Conservation (phyloP, 2,329 filamentous ascomycete species). For the Onygenales sp. region DNA sequence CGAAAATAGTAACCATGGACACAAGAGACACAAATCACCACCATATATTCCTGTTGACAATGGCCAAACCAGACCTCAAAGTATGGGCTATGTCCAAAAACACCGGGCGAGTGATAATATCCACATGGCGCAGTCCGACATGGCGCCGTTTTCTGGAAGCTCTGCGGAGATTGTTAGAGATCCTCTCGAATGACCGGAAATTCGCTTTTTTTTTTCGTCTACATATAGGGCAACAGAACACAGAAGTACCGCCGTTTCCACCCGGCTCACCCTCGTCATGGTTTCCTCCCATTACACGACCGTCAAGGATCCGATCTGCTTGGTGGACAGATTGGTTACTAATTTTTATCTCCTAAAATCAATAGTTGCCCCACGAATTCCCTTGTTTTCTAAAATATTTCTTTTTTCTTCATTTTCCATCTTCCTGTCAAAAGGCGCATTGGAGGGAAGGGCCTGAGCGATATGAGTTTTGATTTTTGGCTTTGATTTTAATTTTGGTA, state of each 20-base stretch:
- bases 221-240: neutral
- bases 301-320: too few species aligned
- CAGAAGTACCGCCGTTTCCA: neutral
- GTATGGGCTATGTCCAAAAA: constrained; percentile 41
- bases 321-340: constrained; percentile 7
- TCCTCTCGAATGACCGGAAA: constrained; percentile 6
- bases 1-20: constrained; percentile 9
- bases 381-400: neutral
- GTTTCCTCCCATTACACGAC: too few species aligned
- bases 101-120: constrained; percentile 41
- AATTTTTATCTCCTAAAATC: constrained; percentile 13
- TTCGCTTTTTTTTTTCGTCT: constrained; percentile 2
- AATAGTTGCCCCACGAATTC: constrained; percentile 2
- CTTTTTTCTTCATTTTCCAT: neutral
- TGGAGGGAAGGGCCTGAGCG: neutral
- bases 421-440: constrained; percentile 4
- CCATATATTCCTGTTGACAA: constrained; percentile 12
- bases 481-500: neutral
- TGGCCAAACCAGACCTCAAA: constrained; percentile 32
- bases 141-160: constrained; percentile 30
- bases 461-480: neutral
- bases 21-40: constrained; percentile 7
- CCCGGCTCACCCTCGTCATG: too few species aligned
- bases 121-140: constrained; percentile 30
- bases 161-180: constrained; percentile 36